These are phyloP conservation scores for Populus hybrid DNA, from an alignment of 441 rosid genomes.

Conservation along the genomic window DNA sequence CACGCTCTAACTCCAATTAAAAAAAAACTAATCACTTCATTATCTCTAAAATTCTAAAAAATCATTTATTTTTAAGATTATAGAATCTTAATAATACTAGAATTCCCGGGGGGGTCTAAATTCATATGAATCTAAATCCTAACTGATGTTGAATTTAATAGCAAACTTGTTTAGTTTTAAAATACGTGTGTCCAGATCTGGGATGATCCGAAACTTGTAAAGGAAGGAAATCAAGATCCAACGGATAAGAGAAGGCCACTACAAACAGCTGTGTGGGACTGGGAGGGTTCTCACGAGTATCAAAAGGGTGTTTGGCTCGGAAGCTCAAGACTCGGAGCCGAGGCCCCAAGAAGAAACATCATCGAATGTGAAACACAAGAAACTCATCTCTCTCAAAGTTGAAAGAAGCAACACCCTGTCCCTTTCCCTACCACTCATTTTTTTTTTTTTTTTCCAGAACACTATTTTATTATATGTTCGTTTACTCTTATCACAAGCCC, in stretches of 20 bases:
- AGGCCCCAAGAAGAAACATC: background rate
- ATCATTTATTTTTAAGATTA: too few species aligned
- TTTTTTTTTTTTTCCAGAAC: background rate
- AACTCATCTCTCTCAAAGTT: constrained; percentile 10
- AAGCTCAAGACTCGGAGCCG: background rate
- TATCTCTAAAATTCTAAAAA: too few species aligned
- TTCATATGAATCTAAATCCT: too few species aligned
- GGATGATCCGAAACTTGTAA: constrained; percentile 1
- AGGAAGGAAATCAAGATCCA: constrained; percentile 9
- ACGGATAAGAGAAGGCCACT: constrained; percentile 3
- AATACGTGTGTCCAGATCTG: too few species aligned
- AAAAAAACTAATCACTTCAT: background rate
- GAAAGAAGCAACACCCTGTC: constrained; percentile 40
- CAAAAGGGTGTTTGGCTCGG: background rate
- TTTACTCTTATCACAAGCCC: constrained; percentile 8
- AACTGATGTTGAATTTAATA: background rate
- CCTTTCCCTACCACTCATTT: constrained; percentile 35
- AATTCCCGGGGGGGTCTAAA: too few species aligned
- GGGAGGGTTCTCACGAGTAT: constrained; percentile 1
- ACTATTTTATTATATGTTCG: background rate
- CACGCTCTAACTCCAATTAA: background rate
- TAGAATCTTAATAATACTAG: background rate
- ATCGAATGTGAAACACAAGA: constrained; percentile 28
- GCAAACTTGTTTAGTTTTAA: background rate
- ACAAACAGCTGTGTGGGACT: background rate